Evolutionary conservation across 345 rosid species (phyloP), one percentile per base, ranked within the genome.

Genomic region (Physaria fendleri): DNA sequence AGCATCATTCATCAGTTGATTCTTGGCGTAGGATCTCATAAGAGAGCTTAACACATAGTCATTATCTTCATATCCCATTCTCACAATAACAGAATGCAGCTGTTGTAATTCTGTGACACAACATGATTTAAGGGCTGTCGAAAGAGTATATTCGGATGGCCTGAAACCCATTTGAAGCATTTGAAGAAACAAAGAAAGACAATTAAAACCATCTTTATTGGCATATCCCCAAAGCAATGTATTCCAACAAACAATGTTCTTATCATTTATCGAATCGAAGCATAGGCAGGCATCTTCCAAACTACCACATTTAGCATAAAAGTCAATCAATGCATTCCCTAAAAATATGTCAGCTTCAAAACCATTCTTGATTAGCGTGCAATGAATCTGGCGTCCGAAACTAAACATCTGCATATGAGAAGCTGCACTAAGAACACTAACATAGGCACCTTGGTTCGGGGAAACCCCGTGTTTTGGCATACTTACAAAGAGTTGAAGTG

Each of bases 161-260:
- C 4, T 79, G 63, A 59, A 81, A 54, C 85, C 89, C 44, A 47
- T 64, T 29, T 48, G 76, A 65, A 82, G 74, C 91, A 92, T 80
- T 64, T 82, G 76, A 33, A 34, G 50, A 39, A 86, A 68, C 71
- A 88, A 69, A 34, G 68, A 58, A 49, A 74, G 6, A 34, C 79
- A 53, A 53, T 57, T 46, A 30, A 75, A 55, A 48, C 72, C 59
- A 51, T 71, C 64, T 55, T 67, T 64, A 62, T 70, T 65, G 29
- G 87, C 80, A 74, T 76, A 86, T 47, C 89, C 91, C 27, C 66
- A 65, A 71, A 92, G 84, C 68, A 92, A 64, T 39, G 93, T 41
- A 73, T 83, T 92, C 98, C 97, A 88, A 48, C 81, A 85, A 58
- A 88, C 87, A 59, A 77, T 66, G 74, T 79, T 92, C 77, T 81